Base-by-base conservation (phyloP, 129 eudicot genomes). In the Flaveria robusta region DNA sequence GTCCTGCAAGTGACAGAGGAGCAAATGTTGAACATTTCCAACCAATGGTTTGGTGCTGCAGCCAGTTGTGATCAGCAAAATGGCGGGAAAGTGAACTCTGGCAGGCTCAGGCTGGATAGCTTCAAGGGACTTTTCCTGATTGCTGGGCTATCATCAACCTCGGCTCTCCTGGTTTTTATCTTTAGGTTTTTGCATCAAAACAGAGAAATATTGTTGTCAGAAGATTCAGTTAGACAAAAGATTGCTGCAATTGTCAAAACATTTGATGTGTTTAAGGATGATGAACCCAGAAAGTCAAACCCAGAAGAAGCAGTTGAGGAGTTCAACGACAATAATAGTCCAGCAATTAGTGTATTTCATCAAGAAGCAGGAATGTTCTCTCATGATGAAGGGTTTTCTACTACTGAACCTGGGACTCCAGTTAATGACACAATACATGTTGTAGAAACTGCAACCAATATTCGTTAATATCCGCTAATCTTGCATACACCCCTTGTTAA, bases 1-100 rank as follows among this genome's bases (percentile, higher is more conserved):
- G 66, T 71, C 27, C 76, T 71, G 29, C 66, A 71, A 71, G 76
- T 71, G 46, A 71, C 76, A 52, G 76, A 71, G 18, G 65, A 71
- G 12, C 65, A 71, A 31, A 71, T 71, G 66, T 31, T 13, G 31
- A 71, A 71, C 64, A 71, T 71, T 51, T 29, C 76, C 7, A 52
- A 34, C 29, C 66, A 52, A 31, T 71, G 66, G 76, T 71, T 71
- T 19, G 76, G 76, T 34, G 49, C 37, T 9, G 29, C 66, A 31
- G 2, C 50, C 47, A 31, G 7, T 52, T 51, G 76, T 37, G 76
- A 71, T 20, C 65, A 31, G 76, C 66, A 71, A 16, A 71, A 52
- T 11, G 65, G 15, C 10, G 65, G 66, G 12, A 29, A 34, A 71
- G 12, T 71, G 49, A 51, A 58, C 13, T 71, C 76, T 0, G 66